Evolutionary conservation across 805 yeast species (phyloP).

Genomic region (Grigorovia yakushimaensis): DNA sequence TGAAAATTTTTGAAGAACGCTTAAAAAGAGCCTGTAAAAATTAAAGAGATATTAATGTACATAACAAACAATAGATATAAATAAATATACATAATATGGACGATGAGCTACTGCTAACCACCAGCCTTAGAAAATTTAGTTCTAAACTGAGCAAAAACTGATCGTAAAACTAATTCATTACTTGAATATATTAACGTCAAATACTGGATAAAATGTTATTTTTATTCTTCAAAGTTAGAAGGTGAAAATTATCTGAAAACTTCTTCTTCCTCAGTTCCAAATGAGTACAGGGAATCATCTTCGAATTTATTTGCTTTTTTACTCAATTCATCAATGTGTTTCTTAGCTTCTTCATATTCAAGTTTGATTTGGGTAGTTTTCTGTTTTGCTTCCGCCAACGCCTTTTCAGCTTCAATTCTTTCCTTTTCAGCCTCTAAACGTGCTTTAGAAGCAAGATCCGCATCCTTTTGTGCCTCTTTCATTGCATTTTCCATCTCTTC

Average conservation of each 20-base stretch:
- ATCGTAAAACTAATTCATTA: no score
- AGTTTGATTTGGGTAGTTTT: not conserved
- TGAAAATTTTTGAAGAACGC: no score
- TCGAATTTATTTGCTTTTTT: not conserved
- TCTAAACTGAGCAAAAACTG: no score
- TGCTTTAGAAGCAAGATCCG: slow-evolving; percentile 8
- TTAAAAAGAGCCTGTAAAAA: not conserved
- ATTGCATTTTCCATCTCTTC: slow-evolving; percentile 34
- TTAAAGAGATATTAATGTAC: not conserved
- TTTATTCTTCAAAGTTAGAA: no score
- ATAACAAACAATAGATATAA: not conserved
- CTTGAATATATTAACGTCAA: no score
- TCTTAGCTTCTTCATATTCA: slow-evolving; percentile 7
- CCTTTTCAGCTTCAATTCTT: not conserved
- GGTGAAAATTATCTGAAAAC: slow-evolving; percentile 3
- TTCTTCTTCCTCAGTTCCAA: slow-evolving; percentile 51
- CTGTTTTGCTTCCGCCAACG: slow-evolving; percentile 1
- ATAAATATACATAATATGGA: not conserved
- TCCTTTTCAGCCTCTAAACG: slow-evolving; percentile 2
- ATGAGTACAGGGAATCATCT: slow-evolving; percentile 5
- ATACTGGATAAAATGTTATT: no score
- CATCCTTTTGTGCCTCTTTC: slow-evolving; percentile 5
- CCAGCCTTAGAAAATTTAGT: no score
- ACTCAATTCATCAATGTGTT: not conserved
- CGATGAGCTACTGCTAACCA: no score